Percentiles rank a stretch among this genome's conserved stretches.
phyloP scores from a whole-genome alignment of 305 asterid species.

The Striga hermonthica region DNA sequence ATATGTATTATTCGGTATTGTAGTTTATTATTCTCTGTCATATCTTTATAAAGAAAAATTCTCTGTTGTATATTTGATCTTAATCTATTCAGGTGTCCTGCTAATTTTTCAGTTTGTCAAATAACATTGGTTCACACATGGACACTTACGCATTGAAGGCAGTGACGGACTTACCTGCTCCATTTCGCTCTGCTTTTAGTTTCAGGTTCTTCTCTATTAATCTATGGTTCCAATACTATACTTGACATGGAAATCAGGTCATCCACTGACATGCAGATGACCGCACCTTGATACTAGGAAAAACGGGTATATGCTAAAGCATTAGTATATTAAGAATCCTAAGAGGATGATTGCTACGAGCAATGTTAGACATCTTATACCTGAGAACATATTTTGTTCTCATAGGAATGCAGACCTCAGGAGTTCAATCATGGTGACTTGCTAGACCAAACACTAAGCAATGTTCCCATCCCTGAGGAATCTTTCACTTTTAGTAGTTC shows the following conservation, averaged over 20 bases:
- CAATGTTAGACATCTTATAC: slow-evolving; percentile 17
- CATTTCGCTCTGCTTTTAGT: slow-evolving; percentile 60
- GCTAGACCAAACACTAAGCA: slow-evolving; percentile 17
- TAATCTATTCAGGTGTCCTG: slow-evolving; percentile 17
- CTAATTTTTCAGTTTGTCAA: slow-evolving; percentile 35
- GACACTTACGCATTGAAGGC: slow-evolving; percentile 67
- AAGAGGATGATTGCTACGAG: slow-evolving; percentile 9
- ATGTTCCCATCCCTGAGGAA: slow-evolving; percentile 13
- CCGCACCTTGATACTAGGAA: no score
- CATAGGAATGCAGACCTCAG: slow-evolving; percentile 16
- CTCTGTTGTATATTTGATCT: slow-evolving; percentile 21
- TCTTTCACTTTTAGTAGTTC: not conserved
- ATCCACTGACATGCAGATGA: no score
- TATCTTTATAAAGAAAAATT: slow-evolving; percentile 12
- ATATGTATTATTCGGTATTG: not conserved
- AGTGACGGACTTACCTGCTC: slow-evolving; percentile 72
- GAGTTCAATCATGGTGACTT: slow-evolving; percentile 23
- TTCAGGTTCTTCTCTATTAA: slow-evolving; percentile 63
- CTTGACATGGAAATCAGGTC: slow-evolving; percentile 21
- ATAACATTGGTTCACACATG: slow-evolving; percentile 36
- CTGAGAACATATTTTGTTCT: not conserved
- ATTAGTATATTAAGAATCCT: slow-evolving; percentile 8
- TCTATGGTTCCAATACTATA: slow-evolving; percentile 6
- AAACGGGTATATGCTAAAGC: no score
- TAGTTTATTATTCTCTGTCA: slow-evolving; percentile 9